A percentile compares a stretch with the other conserved stretches of the same genome.
Evolutionary conservation across 331 rosid species (phyloP).

Genomic region (Malus hybrid): DNA sequence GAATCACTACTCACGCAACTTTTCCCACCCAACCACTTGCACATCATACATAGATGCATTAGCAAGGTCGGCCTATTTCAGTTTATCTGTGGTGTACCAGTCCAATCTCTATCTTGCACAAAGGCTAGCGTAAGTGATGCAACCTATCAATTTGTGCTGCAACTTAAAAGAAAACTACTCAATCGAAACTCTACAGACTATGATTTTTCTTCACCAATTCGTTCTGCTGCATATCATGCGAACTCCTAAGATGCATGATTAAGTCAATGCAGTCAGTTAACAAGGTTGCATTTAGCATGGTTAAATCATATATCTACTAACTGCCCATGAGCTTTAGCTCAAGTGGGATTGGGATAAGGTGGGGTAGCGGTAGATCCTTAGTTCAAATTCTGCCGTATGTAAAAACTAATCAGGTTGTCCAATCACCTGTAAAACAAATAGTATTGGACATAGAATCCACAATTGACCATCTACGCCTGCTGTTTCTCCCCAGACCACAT

Average conservation of each 20-base stretch:
- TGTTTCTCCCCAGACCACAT: slow-evolving; percentile 99
- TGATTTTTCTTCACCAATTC: not conserved
- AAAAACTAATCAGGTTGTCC: slow-evolving; percentile 1
- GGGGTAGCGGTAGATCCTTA: not conserved
- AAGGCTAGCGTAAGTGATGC: not conserved
- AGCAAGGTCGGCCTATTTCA: not conserved
- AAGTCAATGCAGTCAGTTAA: not conserved
- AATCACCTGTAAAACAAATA: slow-evolving; percentile 83
- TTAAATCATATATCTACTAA: not conserved
- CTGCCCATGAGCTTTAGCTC: not conserved
- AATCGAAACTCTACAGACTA: not conserved
- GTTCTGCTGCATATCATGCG: not conserved
- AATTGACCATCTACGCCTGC: slow-evolving; percentile 95
- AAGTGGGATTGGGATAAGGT: not conserved
- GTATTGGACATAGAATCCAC: slow-evolving; percentile 91
- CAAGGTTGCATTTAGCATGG: not conserved
- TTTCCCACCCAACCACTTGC: not conserved
- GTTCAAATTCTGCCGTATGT: not conserved
- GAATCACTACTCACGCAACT: not conserved
- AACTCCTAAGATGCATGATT: not conserved
- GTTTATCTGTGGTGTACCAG: not conserved
- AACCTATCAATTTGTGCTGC: not conserved
- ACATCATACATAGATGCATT: not conserved
- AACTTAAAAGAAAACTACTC: not conserved
- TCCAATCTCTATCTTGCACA: not conserved